Conservation (phyloP, 2,329 filamentous ascomycete species). For the Diaporthe ilicicola region DNA sequence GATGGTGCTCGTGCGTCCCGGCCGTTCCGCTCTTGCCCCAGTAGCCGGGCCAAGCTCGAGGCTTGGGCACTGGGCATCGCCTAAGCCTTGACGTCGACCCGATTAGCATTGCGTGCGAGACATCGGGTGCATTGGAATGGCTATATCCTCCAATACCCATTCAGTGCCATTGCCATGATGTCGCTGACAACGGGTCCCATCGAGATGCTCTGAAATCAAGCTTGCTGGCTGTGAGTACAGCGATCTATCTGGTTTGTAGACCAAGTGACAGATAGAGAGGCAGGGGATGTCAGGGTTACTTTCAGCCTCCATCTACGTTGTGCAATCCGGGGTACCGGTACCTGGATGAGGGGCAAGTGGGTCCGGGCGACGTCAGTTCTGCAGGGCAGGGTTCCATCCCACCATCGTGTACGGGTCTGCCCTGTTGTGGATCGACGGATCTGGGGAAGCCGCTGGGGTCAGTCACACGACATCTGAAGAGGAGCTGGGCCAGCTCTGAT, state of each 20-base stretch:
- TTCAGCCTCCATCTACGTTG: not conserved
- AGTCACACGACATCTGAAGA: constrained; percentile 11
- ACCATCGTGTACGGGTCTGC: not conserved
- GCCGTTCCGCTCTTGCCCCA: constrained; percentile 10
- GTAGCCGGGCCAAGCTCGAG: not conserved
- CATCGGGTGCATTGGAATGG: not conserved
- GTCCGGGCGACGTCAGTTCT: constrained; percentile 7
- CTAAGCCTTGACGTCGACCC: not conserved
- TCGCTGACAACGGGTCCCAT: too few species aligned
- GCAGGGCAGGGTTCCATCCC: not conserved
- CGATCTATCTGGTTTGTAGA: too few species aligned
- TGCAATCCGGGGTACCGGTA: constrained; percentile 11
- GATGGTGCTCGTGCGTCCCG: not conserved
- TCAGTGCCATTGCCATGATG: too few species aligned
- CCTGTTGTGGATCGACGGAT: constrained; percentile 9
- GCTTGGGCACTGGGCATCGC: not conserved
- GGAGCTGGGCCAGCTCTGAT: not conserved
- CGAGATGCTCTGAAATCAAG: not conserved
- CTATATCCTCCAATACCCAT: not conserved
- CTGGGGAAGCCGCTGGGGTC: not conserved
- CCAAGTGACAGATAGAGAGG: not conserved
- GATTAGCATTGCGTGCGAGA: not conserved
- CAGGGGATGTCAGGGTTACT: not conserved
- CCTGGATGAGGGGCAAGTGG: constrained; percentile 7
- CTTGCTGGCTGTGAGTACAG: not conserved